Evolutionary conservation across 2,329 filamentous ascomycete species (phyloP), one percentile per base, ranked within the genome.

Genomic region (Annulohypoxylon truncatum): DNA sequence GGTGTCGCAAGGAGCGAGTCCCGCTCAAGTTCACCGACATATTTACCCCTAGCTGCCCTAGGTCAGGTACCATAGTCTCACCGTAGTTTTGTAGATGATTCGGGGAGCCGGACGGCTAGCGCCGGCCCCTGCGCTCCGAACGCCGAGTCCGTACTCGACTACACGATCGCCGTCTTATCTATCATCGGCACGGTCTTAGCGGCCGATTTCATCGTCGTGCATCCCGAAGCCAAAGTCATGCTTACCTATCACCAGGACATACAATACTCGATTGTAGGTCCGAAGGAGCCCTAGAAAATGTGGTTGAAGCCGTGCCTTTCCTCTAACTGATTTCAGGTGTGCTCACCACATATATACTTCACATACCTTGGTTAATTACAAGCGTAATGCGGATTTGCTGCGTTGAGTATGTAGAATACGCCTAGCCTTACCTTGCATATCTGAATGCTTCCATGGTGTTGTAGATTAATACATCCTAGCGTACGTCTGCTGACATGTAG

Each of bases 201-300:
- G 2, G 76, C 78, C 13, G 82, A 85, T 51, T 68, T 84, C 46
- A 74, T 85, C 57, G 77, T 78, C 15, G 73, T 83, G 10, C 84
- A 84, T 61, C 83, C 84, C 0, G 77, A 84, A 26, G 83, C 84
- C 44, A 82, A 81, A 64, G 82, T 85, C 9, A 78, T 86, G 15
- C 77, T 82, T 59, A 74, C 76, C 66, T 81, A 79, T 31, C 73
- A 77, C 5, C 71, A 77, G n/a, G 80, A 83, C 61, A 70, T 77
- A 7, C 75, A 80, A 64, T 64, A 7, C 28, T 77, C 73, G 24
- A 59, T 78, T 4, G 69, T 75, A 31, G 61, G 67, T 12, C 52
- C 63, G n/a, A 67, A 75, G 35, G 28, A 70, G 52, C 65, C 58
- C 62, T 78, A 75, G 75, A 64, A 51, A n/a, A 72, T 75, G 13